These are phyloP conservation scores for Albizia julibrissin DNA, from an alignment of 306 rosid genomes.

Conservation along the genomic window DNA sequence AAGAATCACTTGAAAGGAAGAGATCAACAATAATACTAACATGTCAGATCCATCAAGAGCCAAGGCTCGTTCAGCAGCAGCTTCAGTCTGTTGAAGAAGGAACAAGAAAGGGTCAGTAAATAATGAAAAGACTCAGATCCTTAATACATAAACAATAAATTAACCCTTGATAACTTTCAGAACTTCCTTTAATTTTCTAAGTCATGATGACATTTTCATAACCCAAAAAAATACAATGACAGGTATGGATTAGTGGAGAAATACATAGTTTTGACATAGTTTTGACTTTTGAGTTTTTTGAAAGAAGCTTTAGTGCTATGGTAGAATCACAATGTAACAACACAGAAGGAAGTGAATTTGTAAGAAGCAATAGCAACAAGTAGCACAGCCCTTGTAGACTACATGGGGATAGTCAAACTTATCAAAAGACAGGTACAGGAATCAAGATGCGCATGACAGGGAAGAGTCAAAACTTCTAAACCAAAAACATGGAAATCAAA, in stretches of 20 bases:
- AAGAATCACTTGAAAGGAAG: constrained; percentile 3
- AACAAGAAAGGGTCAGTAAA: constrained; percentile 24
- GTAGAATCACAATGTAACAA: neutral
- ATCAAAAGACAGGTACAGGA: neutral
- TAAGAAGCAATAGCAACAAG: too few species aligned
- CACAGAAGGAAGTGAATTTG: too few species aligned
- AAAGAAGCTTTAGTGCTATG: neutral
- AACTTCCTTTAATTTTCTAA: neutral
- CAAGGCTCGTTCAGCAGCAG: constrained; percentile 91
- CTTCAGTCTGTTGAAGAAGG: constrained; percentile 70
- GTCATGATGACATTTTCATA: neutral
- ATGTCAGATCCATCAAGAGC: constrained; percentile 92
- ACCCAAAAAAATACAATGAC: neutral
- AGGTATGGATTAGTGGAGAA: neutral
- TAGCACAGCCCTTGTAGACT: neutral
- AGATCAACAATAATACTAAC: constrained; percentile 53
- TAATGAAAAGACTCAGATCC: neutral
- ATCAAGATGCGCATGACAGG: too few species aligned
- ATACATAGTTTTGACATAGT: neutral
- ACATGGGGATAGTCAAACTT: neutral
- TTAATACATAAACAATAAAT: neutral
- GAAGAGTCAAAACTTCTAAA: neutral
- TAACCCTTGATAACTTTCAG: neutral
- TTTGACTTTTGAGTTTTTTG: neutral
- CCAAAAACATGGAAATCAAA: neutral